phyloP scores from a whole-genome alignment of 495 filamentous ascomycete species.

The Aspergillus sclerotioniger region DNA sequence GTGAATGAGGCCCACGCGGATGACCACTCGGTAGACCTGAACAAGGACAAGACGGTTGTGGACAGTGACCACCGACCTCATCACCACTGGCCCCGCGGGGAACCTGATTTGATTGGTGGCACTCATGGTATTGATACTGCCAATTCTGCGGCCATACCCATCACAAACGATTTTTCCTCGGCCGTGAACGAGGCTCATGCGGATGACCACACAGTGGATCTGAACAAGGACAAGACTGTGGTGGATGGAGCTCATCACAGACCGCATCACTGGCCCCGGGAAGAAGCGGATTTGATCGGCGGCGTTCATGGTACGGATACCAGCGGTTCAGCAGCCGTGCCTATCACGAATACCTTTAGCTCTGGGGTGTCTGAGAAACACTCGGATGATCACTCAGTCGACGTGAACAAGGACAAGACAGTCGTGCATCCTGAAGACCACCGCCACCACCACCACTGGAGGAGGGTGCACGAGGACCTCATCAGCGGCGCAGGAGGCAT shows the following conservation, averaged over 20 bases:
- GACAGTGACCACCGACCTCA: no score
- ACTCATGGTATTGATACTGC: slow-evolving; percentile 10
- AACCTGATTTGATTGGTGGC: slow-evolving; percentile 9
- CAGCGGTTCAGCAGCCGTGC: slow-evolving; percentile 4
- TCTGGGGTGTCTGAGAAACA: neutral
- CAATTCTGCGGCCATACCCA: no score
- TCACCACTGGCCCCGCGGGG: no score
- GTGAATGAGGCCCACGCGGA: neutral
- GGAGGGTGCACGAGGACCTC: neutral
- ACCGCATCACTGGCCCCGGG: neutral
- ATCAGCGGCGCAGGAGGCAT: slow-evolving; percentile 17
- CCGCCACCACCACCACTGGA: no score
- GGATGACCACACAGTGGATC: no score
- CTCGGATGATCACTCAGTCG: slow-evolving; percentile 2
- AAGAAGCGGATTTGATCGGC: neutral
- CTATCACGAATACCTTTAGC: neutral
- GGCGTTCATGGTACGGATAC: slow-evolving; percentile 2
- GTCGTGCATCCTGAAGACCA: no score
- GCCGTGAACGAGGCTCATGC: no score
- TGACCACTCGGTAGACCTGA: neutral
- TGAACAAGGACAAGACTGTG: neutral
- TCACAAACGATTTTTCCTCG: no score
- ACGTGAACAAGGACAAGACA: neutral
- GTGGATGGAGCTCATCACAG: neutral
- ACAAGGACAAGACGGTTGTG: neutral